These are phyloP conservation scores for Pseudogymnoascus sp. DNA, from an alignment of 2,329 filamentous ascomycete species.

Conservation along the genomic window DNA sequence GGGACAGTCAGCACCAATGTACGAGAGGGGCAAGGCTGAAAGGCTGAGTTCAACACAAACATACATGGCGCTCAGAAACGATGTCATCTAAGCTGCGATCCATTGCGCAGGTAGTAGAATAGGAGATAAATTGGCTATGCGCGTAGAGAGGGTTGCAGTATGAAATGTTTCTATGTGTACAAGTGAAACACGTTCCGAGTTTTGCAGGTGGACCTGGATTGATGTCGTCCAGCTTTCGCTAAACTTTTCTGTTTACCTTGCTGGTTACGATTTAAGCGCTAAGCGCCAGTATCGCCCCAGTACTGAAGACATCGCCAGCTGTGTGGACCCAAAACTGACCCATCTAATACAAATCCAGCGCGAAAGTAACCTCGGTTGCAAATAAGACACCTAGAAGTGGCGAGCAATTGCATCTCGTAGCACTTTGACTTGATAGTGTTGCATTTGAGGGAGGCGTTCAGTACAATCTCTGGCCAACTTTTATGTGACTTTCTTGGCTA, in stretches of 20 bases:
- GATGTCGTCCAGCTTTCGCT: conserved; percentile 5
- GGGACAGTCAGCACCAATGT: not conserved
- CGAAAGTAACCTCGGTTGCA: not conserved
- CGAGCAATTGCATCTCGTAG: not conserved
- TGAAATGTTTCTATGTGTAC: not conserved
- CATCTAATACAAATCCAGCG: not conserved
- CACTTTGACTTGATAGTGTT: not conserved
- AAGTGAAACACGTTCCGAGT: conserved; percentile 5
- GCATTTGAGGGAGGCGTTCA: not conserved
- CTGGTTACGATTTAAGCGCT: conserved; percentile 8
- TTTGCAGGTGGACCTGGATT: conserved; percentile 3
- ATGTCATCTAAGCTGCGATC: conserved; percentile 59
- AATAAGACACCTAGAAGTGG: not conserved
- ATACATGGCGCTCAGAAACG: conserved; percentile 52
- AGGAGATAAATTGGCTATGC: not conserved
- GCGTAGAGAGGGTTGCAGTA: not conserved
- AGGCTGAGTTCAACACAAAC: conserved; percentile 18
- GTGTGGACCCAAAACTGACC: not conserved
- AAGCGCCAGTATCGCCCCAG: conserved; percentile 4
- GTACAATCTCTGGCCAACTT: not conserved
- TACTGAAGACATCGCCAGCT: not conserved
- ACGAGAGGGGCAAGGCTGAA: not conserved
- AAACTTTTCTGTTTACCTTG: conserved; percentile 9
- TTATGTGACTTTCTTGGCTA: not conserved
- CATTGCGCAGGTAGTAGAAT: conserved; percentile 34